phyloP scores from a whole-genome alignment of 805 yeast genomes.

The Ogataea wickerhamii region DNA sequence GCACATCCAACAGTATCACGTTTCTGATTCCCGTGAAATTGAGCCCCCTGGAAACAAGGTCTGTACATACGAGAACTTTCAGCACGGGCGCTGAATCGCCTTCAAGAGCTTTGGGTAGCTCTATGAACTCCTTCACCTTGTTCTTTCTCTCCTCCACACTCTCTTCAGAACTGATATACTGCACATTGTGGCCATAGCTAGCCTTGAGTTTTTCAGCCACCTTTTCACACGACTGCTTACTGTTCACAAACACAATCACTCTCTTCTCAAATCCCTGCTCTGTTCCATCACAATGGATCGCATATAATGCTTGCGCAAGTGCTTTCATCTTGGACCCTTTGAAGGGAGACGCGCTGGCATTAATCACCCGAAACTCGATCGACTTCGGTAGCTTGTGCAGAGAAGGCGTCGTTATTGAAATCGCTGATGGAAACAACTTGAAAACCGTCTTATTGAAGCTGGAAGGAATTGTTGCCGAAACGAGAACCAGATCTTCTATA shows the following conservation, averaged over 20 bases:
- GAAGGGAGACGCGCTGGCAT: conserved; percentile 75
- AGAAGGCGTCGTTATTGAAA: conserved; percentile 70
- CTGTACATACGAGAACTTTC: conserved; percentile 82
- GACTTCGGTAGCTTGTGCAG: conserved; percentile 81
- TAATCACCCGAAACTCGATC: conserved; percentile 69
- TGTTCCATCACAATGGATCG: conserved; percentile 78
- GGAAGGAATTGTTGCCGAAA: conserved; percentile 88
- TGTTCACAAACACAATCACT: conserved; percentile 80
- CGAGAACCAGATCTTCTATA: conserved; percentile 63
- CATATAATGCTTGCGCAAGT: conserved; percentile 81
- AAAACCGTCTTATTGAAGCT: conserved; percentile 63
- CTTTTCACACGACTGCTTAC: conserved; percentile 56
- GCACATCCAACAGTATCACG: conserved; percentile 81
- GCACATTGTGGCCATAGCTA: conserved; percentile 54
- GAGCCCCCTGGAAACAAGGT: conserved; percentile 83
- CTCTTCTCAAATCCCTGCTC: conserved; percentile 76
- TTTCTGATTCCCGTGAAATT: conserved; percentile 81
- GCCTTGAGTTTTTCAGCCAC: conserved; percentile 52
- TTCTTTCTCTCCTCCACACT: conserved; percentile 53
- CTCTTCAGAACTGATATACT: conserved; percentile 66
- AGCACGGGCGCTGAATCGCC: conserved; percentile 34
- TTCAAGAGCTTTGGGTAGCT: conserved; percentile 48
- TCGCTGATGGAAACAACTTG: conserved; percentile 59
- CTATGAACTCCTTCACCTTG: conserved; percentile 59
- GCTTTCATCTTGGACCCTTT: conserved; percentile 82